A percentile compares a stretch with the other conserved stretches of the same genome.
phyloP scores from a whole-genome alignment of 169 alveolate species.

The Eimeria nieschulzi region DNA sequence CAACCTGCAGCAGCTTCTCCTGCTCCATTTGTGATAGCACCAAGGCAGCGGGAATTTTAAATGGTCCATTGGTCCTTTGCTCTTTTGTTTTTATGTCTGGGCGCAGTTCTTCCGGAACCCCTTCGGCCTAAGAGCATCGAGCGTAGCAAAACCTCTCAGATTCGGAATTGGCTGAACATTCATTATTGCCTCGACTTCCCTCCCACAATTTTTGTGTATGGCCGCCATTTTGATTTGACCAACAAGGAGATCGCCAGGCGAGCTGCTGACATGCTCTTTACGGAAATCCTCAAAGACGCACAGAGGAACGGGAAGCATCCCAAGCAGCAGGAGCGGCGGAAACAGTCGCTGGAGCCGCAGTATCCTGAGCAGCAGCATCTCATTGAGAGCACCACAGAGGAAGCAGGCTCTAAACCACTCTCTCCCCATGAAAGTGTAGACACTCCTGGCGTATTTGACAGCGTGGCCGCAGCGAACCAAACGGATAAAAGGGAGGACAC shows the following conservation, averaged over 20 bases:
- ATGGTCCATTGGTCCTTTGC: neutral
- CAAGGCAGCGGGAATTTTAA: no score
- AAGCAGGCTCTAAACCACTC: conserved; percentile 2
- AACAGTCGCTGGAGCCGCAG: neutral
- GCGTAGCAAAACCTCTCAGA: conserved; percentile 53
- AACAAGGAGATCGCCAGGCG: conserved; percentile 40
- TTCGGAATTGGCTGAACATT: conserved; percentile 70
- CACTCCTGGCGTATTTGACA: neutral
- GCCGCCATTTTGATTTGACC: conserved; percentile 45
- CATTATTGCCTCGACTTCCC: conserved; percentile 68
- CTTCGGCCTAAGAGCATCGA: conserved; percentile 61
- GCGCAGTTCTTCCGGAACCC: conserved; percentile 61
- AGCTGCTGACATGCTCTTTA: conserved; percentile 60
- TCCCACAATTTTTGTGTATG: conserved; percentile 38
- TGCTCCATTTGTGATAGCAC: neutral
- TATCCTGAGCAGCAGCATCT: conserved; percentile 54
- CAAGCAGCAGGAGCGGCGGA: conserved; percentile 7
- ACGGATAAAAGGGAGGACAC: no score
- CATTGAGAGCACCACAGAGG: conserved; percentile 1
- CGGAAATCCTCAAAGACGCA: conserved; percentile 28
- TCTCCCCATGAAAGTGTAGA: neutral
- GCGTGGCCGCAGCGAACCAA: neutral
- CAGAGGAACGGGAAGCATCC: neutral
- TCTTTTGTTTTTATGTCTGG: neutral
- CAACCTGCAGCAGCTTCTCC: neutral